Evolutionary conservation across 2,329 filamentous ascomycete genomes (phyloP).

Genomic region (Ilyonectria sp.): DNA sequence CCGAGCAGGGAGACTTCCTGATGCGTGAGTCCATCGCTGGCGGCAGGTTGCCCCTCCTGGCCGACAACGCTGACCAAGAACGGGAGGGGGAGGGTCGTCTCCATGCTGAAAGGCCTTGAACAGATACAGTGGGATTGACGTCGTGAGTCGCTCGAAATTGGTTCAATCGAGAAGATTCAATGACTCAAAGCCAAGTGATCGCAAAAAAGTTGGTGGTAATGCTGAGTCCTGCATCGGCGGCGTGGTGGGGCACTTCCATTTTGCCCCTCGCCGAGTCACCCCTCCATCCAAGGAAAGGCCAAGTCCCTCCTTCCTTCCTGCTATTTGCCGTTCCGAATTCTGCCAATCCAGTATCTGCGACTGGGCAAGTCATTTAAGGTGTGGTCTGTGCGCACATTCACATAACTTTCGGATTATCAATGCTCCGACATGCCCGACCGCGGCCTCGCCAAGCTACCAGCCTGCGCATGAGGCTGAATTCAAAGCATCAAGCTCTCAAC

Average conservation of each 20-base stretch:
- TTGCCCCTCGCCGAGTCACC: constrained; percentile 46
- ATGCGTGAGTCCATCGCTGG: constrained; percentile 67
- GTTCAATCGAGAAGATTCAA: constrained; percentile 29
- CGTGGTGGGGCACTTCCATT: constrained; percentile 47
- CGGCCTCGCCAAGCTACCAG: constrained; percentile 22
- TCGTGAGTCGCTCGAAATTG: constrained; percentile 13
- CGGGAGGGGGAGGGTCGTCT: constrained; percentile 75
- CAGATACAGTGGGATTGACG: constrained; percentile 21
- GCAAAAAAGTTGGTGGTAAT: constrained; percentile 47
- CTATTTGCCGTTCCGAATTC: constrained; percentile 15
- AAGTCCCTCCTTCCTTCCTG: constrained; percentile 25
- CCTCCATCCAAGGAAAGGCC: constrained; percentile 35
- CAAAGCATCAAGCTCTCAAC: constrained; percentile 14
- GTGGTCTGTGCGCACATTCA: constrained; percentile 50
- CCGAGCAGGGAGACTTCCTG: constrained; percentile 73
- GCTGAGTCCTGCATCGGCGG: constrained; percentile 49
- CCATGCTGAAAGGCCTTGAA: constrained; percentile 62
- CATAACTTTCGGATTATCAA: constrained; percentile 43
- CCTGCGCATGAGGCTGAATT: background rate
- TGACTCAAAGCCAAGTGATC: constrained; percentile 43
- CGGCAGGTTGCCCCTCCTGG: constrained; percentile 63
- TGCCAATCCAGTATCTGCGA: constrained; percentile 37
- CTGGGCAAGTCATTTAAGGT: constrained; percentile 51
- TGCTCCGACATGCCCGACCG: constrained; percentile 23
- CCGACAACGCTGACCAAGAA: constrained; percentile 73